Evolutionary conservation across 345 rosid species (phyloP).

Genomic region (Acer saccharum): DNA sequence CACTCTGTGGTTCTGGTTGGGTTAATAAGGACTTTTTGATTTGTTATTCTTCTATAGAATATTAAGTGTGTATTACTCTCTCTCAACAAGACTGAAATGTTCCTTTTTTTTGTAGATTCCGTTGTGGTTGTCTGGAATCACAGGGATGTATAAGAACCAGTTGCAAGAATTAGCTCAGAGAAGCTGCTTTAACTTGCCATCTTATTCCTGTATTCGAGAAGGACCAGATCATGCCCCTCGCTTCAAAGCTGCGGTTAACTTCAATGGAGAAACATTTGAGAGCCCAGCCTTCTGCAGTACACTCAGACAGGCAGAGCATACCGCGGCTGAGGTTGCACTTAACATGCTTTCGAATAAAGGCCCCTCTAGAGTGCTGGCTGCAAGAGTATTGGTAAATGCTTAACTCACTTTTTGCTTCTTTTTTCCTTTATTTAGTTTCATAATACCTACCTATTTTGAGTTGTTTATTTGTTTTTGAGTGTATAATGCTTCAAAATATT

Average conservation of each 20-base stretch:
- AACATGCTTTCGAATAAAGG: conserved; percentile 39
- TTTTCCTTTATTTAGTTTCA: not conserved
- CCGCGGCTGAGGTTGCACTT: conserved; percentile 56
- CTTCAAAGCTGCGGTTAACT: conserved; percentile 46
- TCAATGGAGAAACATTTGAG: conserved; percentile 49
- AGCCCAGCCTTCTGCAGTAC: conserved; percentile 47
- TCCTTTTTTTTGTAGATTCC: conserved; percentile 6
- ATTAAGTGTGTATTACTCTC: too few species aligned
- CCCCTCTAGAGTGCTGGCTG: conserved; percentile 45
- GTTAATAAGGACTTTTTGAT: too few species aligned
- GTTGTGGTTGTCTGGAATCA: conserved; percentile 14
- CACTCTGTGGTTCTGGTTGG: too few species aligned
- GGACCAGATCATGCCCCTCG: conserved; percentile 59
- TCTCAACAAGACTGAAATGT: too few species aligned
- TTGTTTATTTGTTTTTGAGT: too few species aligned
- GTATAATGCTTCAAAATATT: not conserved
- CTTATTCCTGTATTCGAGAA: conserved; percentile 47
- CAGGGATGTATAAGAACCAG: conserved; percentile 48
- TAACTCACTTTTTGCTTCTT: not conserved
- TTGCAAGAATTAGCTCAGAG: conserved; percentile 17
- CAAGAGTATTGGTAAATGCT: conserved; percentile 40
- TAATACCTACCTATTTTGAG: conserved; percentile 6
- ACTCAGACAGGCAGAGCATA: conserved; percentile 51
- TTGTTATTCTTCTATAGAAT: too few species aligned
- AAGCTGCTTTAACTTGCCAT: conserved; percentile 55